Conservation (phyloP, 2,329 filamentous ascomycete genomes). For the Calonectria pauciramosa region DNA sequence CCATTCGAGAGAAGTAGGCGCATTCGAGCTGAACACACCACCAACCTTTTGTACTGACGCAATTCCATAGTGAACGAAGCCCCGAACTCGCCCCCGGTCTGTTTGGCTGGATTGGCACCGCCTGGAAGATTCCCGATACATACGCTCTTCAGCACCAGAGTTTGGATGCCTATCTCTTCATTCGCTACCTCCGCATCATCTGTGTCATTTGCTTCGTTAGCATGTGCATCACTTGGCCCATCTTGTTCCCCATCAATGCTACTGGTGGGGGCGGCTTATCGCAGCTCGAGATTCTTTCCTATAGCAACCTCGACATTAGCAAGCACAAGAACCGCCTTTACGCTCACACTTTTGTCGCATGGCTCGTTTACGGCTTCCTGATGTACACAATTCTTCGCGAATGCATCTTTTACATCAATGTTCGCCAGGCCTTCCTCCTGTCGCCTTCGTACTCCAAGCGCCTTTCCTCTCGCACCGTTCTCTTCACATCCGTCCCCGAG, state of each 20-base stretch:
- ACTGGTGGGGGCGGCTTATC: conserved; percentile 77
- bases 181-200: conserved; percentile 85
- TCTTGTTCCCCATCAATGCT: conserved; percentile 86
- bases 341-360: conserved; percentile 85
- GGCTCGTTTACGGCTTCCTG: conserved; percentile 88
- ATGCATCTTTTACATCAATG: conserved; percentile 91
- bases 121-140: conserved; percentile 77
- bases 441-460: conserved; percentile 86
- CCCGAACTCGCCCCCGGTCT: conserved; percentile 68
- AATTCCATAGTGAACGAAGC: conserved; percentile 63
- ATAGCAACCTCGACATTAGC: conserved; percentile 60
- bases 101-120: conserved; percentile 73
- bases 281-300: conserved; percentile 70
- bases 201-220: conserved; percentile 86
- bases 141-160: conserved; percentile 89
- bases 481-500: conserved; percentile 89
- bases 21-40: neutral
- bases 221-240: conserved; percentile 85
- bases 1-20: conserved; percentile 63
- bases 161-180: conserved; percentile 88
- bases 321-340: conserved; percentile 77
- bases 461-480: conserved; percentile 89
- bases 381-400: conserved; percentile 92
- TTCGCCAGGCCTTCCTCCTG: conserved; percentile 94
- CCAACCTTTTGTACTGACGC: conserved; percentile 28